Evolutionary conservation across 2,329 filamentous ascomycete genomes (phyloP), one percentile per base, ranked within the genome.

Genomic region (Zalaria obscura): DNA sequence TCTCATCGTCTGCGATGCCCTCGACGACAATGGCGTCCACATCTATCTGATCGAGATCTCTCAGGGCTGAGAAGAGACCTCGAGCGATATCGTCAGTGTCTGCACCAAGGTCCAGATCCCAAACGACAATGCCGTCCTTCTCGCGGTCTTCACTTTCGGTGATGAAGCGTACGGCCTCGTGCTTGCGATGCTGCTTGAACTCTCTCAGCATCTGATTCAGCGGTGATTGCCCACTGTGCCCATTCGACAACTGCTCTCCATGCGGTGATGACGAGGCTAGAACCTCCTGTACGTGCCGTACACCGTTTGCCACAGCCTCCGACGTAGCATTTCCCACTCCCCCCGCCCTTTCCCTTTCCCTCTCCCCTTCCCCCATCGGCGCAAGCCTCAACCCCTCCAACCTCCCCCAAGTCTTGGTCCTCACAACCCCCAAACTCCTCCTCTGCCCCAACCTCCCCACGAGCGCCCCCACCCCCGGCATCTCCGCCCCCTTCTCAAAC

Each of bases 1-100:
- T 78, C 45, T 81, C 76, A 45, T 57, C 51, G 41, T 83, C 82
- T 5, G 68, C 63, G 43, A 95, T 83, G 2, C 89, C 89, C 59
- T 98, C 91, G 7, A 96, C 85, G 51, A 88, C 83, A 40, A 98
- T 95, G 18, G 82, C 70, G 55, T 91, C 79, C 3, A 86, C 86
- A 27, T 78, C 75, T 47, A 77, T 70, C 52, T 79, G 75, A 59
- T 98, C 91, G 47, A 98, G 72, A 50, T 88, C 83, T 40, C 91
- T 72, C 41, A 98, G 66, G 2, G 86, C 84, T 8, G 85, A 84
- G 58, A 98, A 98, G 9, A 98, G 67, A 0, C 84, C 83, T 51
- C 88, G 77, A 1, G 91, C 89, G 51, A 98, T 87, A 28, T 75
- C 74, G 49, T 75, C 74, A 0, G 78, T 78, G 36, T 82, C 74